Conservation (phyloP, 2,329 filamentous ascomycete species). For the Rhynchosporium agropyri region DNA sequence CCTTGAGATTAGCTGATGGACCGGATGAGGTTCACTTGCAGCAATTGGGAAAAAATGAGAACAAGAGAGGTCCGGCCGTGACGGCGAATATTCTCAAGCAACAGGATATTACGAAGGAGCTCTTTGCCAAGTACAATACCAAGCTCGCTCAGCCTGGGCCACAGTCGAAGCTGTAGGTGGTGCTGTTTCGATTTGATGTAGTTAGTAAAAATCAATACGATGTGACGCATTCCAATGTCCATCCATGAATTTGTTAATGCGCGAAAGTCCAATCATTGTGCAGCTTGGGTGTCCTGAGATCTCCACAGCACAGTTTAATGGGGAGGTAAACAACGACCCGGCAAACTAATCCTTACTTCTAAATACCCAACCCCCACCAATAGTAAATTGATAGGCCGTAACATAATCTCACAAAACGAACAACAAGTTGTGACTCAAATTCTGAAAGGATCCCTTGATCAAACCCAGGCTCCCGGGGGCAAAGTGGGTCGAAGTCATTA, state of each 20-base stretch:
- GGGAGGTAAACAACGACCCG: slow-evolving; percentile 1
- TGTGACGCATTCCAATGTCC: slow-evolving; percentile 5
- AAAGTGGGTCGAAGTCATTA: slow-evolving; percentile 4
- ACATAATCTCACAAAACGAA: not conserved
- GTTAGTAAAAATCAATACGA: slow-evolving; percentile 8
- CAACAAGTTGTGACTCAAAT: slow-evolving; percentile 21
- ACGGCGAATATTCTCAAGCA: slow-evolving; percentile 66
- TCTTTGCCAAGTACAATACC: slow-evolving; percentile 63
- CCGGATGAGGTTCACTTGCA: slow-evolving; percentile 93
- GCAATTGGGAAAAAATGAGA: slow-evolving; percentile 81
- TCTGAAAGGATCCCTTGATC: slow-evolving; percentile 3
- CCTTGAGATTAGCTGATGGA: slow-evolving; percentile 85
- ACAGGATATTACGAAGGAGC: slow-evolving; percentile 63
- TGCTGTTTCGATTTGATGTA: slow-evolving; percentile 12
- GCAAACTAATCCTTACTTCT: not conserved
- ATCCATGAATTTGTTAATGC: not conserved
- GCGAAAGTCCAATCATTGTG: not conserved
- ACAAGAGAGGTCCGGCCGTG: slow-evolving; percentile 65
- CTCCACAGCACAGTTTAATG: not conserved
- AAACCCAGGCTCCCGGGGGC: not conserved
- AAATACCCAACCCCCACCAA: not conserved
- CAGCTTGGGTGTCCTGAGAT: not conserved
- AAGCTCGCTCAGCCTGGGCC: slow-evolving; percentile 41
- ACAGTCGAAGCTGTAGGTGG: slow-evolving; percentile 41
- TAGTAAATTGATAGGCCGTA: slow-evolving; percentile 8